Evolutionary conservation across 1,284 basidiomycete species (phyloP).

Genomic region (Trametes pubescens): DNA sequence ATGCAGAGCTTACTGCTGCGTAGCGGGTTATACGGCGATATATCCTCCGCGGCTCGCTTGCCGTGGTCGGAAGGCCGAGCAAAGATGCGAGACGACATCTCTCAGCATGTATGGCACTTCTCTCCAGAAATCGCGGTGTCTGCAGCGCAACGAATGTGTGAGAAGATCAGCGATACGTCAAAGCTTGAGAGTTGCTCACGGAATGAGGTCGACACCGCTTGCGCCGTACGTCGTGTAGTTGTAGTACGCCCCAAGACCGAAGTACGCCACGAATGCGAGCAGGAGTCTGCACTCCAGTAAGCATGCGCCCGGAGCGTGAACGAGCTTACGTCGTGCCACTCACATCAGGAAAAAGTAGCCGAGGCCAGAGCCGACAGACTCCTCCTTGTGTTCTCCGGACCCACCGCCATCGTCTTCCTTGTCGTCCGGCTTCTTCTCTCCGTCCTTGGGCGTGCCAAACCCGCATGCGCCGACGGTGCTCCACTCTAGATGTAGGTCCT

Average conservation of each 20-base stretch:
- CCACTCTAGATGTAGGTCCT: conserved; percentile 66
- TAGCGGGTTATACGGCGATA: conserved; percentile 66
- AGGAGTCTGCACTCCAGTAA: conserved; percentile 57
- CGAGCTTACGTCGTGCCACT: conserved; percentile 41
- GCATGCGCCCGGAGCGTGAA: background rate
- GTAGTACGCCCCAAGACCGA: conserved; percentile 80
- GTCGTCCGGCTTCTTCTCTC: conserved; percentile 34
- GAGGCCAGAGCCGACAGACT: conserved; percentile 72
- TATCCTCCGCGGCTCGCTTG: conserved; percentile 74
- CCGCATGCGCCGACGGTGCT: conserved; percentile 59
- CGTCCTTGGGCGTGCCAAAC: conserved; percentile 47
- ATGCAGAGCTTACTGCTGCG: conserved; percentile 2
- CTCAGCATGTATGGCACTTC: conserved; percentile 85
- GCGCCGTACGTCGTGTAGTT: conserved; percentile 87
- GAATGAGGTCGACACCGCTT: conserved; percentile 79
- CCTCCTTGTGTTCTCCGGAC: conserved; percentile 44
- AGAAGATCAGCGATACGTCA: conserved; percentile 22
- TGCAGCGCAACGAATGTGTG: conserved; percentile 40
- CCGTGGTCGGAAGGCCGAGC: conserved; percentile 72
- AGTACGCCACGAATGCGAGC: conserved; percentile 72
- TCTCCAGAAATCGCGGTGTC: conserved; percentile 88
- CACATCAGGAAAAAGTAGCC: conserved; percentile 87
- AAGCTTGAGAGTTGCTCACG: conserved; percentile 55
- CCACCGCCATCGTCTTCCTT: conserved; percentile 44
- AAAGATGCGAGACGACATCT: conserved; percentile 79